Evolutionary conservation across 352 stramenopile species (phyloP).

Genomic region (Phytophthora idaei): DNA sequence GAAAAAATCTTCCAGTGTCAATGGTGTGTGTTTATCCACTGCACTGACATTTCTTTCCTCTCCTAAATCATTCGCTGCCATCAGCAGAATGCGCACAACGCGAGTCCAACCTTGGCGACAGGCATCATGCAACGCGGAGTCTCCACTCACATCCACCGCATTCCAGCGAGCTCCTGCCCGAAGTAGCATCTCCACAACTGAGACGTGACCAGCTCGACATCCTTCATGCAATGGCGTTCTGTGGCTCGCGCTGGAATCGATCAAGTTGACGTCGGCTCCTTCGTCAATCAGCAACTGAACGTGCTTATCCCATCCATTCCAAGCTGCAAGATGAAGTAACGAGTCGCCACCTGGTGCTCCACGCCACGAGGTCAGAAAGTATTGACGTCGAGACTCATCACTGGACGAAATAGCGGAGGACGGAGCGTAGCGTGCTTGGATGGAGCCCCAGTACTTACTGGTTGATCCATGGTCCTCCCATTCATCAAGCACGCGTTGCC

Average conservation of each 20-base stretch:
- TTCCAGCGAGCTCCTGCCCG: slow-evolving; percentile 43
- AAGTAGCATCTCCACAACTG: slow-evolving; percentile 46
- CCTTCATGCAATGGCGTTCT: slow-evolving; percentile 66
- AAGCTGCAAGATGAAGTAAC: slow-evolving; percentile 58
- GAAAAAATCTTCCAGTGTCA: slow-evolving; percentile 41
- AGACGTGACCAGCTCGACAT: slow-evolving; percentile 46
- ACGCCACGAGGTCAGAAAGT: slow-evolving; percentile 29
- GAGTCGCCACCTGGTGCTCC: slow-evolving; percentile 47
- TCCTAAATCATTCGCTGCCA: slow-evolving; percentile 26
- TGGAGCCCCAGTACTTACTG: slow-evolving; percentile 31
- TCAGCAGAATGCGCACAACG: slow-evolving; percentile 53
- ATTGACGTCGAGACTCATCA: slow-evolving; percentile 19
- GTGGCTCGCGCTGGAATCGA: slow-evolving; percentile 51
- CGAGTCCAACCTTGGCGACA: slow-evolving; percentile 48
- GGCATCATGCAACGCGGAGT: slow-evolving; percentile 61
- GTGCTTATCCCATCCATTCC: slow-evolving; percentile 44
- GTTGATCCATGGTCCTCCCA: slow-evolving; percentile 6
- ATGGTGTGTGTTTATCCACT: not conserved
- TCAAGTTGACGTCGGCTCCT: slow-evolving; percentile 47
- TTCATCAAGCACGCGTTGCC: slow-evolving; percentile 37
- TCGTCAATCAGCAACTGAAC: slow-evolving; percentile 36
- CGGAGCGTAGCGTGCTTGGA: slow-evolving; percentile 20
- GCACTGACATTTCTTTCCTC: slow-evolving; percentile 6
- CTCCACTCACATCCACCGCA: slow-evolving; percentile 46
- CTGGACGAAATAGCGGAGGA: slow-evolving; percentile 5